A percentile compares a stretch with the other conserved stretches of the same genome.
phyloP scores from a whole-genome alignment of 441 rosid species.

The Monsonia emarginata region DNA sequence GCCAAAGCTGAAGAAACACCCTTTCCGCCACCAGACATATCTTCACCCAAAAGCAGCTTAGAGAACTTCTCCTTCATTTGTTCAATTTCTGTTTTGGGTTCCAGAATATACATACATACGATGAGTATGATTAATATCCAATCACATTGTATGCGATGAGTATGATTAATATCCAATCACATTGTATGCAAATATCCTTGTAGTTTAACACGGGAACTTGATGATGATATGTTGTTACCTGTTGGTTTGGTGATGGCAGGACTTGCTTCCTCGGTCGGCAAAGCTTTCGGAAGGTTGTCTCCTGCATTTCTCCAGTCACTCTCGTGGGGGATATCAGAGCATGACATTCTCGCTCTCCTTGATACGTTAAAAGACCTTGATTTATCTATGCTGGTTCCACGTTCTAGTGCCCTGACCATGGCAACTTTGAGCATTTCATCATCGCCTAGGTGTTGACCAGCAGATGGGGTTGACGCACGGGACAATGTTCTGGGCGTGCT shows the following conservation, averaged over 20 bases:
- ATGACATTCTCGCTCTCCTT: no score
- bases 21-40: slow-evolving; percentile 96
- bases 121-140: not conserved
- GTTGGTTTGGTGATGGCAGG: not conserved
- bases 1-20: slow-evolving; percentile 95
- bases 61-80: slow-evolving; percentile 81
- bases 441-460: slow-evolving; percentile 9
- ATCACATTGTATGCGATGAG: not conserved
- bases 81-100: slow-evolving; percentile 41
- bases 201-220: not conserved
- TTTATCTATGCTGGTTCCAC: slow-evolving; percentile 29
- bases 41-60: slow-evolving; percentile 83
- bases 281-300: slow-evolving; percentile 19
- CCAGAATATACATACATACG: no score
- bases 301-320: slow-evolving; percentile 5
- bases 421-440: slow-evolving; percentile 3
- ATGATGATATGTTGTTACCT: not conserved
- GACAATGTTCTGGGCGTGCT: slow-evolving; percentile 7
- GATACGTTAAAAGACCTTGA: slow-evolving; percentile 29
- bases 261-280: slow-evolving; percentile 20
- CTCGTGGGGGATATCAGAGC: no score
- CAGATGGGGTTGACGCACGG: slow-evolving; percentile 16
- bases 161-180: no score
- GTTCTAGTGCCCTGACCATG: slow-evolving; percentile 53
- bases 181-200: no score